Percentiles rank a stretch among this genome's conserved stretches.
These are phyloP conservation scores for Penicillium lagena DNA, from an alignment of 495 filamentous ascomycete genomes.

Conservation along the genomic window DNA sequence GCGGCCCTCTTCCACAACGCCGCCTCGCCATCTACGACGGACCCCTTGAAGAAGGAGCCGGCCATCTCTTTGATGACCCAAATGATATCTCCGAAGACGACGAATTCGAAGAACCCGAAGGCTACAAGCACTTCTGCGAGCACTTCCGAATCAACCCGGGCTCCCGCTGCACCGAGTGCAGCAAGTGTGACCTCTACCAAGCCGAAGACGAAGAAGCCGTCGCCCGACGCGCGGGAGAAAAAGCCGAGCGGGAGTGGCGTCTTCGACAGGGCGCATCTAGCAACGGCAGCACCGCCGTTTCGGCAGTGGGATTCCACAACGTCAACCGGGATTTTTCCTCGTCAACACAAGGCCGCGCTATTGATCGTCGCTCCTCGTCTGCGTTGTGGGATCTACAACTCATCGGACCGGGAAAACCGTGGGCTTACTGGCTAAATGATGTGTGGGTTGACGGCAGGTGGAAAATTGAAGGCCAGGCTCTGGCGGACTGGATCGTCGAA, in stretches of 20 bases:
- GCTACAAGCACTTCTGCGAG: constrained; percentile 90
- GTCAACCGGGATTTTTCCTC: constrained; percentile 32
- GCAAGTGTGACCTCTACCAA: constrained; percentile 84
- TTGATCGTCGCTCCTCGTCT: constrained; percentile 1
- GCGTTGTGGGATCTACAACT: constrained; percentile 12
- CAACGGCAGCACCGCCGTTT: constrained; percentile 2
- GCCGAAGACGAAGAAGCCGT: constrained; percentile 78
- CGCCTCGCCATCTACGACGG: constrained; percentile 6
- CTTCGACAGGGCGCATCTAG: constrained; percentile 49
- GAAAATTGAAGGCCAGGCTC: constrained; percentile 36
- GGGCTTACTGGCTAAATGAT: constrained; percentile 32
- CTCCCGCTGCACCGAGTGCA: constrained; percentile 67
- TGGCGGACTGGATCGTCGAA: constrained; percentile 43
- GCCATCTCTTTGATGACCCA: constrained; percentile 5
- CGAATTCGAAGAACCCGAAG: constrained; percentile 47
- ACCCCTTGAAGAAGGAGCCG: constrained; percentile 1
- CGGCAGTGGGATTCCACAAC: constrained; percentile 15
- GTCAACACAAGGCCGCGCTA: constrained; percentile 6
- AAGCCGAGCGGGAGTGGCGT: constrained; percentile 78
- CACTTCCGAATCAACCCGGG: constrained; percentile 78
- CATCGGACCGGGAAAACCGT: constrained; percentile 10
- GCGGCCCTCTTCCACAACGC: not conserved
- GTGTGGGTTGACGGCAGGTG: constrained; percentile 34
- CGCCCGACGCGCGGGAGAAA: constrained; percentile 65
- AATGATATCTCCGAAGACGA: constrained; percentile 16